Conservation (phyloP, 306 rosid species). For the Fagus sylvatica region DNA sequence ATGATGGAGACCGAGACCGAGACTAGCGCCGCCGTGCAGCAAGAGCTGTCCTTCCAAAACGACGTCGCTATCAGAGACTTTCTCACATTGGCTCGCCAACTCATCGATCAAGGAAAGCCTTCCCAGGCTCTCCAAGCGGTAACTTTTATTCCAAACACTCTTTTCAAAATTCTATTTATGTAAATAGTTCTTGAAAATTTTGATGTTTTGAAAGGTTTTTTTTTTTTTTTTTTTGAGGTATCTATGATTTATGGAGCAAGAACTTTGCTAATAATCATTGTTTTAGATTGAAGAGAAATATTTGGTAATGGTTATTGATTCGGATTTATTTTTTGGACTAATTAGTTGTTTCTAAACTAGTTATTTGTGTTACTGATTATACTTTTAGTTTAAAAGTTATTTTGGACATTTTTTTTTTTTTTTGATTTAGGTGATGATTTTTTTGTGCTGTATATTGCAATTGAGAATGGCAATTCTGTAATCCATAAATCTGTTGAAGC, state of each 20-base stretch:
- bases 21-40: conserved; percentile 1
- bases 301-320: no score
- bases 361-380: no score
- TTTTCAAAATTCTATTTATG: neutral
- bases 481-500: no score
- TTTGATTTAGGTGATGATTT: no score
- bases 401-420: no score
- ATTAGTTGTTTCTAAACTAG: no score
- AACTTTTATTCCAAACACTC: neutral
- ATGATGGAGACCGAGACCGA: conserved; percentile 36
- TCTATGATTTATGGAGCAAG: neutral
- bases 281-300: no score
- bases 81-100: conserved; percentile 79
- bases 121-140: conserved; percentile 95
- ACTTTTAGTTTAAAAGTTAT: no score
- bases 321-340: no score
- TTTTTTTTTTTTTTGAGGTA: neutral
- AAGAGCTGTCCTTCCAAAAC: conserved; percentile 18
- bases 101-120: conserved; percentile 81
- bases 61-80: conserved; percentile 48
- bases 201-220: neutral
- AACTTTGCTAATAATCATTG: neutral
- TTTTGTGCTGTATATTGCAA: no score
- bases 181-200: neutral
- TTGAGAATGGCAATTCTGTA: no score